Conservation (phyloP, 2,329 filamentous ascomycete genomes). For the Pseudocercospora pini-densiflorae region DNA sequence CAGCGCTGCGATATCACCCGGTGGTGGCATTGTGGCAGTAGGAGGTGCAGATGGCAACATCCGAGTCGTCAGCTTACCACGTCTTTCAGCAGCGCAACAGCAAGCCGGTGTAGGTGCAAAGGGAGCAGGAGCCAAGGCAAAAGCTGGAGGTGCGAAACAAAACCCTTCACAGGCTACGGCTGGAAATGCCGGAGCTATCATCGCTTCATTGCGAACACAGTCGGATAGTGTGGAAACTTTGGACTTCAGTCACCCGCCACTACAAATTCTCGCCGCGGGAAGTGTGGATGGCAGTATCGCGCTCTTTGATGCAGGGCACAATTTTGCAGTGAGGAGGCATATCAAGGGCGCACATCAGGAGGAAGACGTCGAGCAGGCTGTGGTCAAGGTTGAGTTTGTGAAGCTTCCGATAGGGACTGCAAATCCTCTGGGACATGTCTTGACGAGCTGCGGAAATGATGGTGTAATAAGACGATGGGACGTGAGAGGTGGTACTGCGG, state of each 20-base stretch:
- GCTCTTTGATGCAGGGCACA: slow-evolving; percentile 83
- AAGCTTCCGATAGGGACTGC: slow-evolving; percentile 44
- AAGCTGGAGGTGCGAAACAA: slow-evolving; percentile 53
- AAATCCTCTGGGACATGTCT: slow-evolving; percentile 60
- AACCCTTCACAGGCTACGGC: slow-evolving; percentile 45
- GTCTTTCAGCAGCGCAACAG: slow-evolving; percentile 49
- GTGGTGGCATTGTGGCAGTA: slow-evolving; percentile 77
- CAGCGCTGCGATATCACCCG: slow-evolving; percentile 81
- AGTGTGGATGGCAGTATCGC: slow-evolving; percentile 73
- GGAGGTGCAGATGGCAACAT: slow-evolving; percentile 88
- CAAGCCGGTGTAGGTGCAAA: slow-evolving; percentile 43
- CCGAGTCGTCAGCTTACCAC: slow-evolving; percentile 81
- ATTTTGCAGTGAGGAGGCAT: slow-evolving; percentile 83
- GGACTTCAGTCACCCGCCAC: slow-evolving; percentile 64
- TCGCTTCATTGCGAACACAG: slow-evolving; percentile 83
- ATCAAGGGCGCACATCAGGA: slow-evolving; percentile 84
- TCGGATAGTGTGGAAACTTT: slow-evolving; percentile 78
- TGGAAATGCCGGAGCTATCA: slow-evolving; percentile 70
- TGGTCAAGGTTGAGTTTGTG: slow-evolving; percentile 93
- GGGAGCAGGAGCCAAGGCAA: slow-evolving; percentile 53
- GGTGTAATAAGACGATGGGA: slow-evolving; percentile 92
- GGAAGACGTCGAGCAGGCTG: slow-evolving; percentile 60
- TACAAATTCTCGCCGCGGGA: slow-evolving; percentile 65
- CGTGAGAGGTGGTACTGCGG: slow-evolving; percentile 67
- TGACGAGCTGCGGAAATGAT: slow-evolving; percentile 91